These are phyloP conservation scores for Diaporthe vaccinii DNA, from an alignment of 2,329 filamentous ascomycete species.

Conservation along the genomic window DNA sequence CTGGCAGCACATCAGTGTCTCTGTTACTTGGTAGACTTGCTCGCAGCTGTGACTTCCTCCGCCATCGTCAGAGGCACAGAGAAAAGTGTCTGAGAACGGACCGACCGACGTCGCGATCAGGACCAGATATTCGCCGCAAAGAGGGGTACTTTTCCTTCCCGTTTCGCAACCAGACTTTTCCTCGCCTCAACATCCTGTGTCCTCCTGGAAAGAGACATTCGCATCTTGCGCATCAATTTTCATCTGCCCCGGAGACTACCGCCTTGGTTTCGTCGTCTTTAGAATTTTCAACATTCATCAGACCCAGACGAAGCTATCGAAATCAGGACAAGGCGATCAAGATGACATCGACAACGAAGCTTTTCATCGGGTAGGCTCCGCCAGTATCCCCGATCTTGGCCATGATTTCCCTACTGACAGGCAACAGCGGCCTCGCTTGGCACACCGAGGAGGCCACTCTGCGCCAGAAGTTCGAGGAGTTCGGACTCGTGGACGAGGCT, in stretches of 20 bases:
- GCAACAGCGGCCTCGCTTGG: slow-evolving; percentile 91
- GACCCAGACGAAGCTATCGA: slow-evolving; percentile 28
- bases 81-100: background rate
- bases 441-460: slow-evolving; percentile 93
- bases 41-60: background rate
- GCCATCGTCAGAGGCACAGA: background rate
- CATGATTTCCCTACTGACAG: slow-evolving; percentile 41
- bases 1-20: slow-evolving; percentile 17
- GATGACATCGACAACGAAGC: slow-evolving; percentile 80
- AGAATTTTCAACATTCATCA: slow-evolving; percentile 36
- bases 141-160: slow-evolving; percentile 35
- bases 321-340: slow-evolving; percentile 50
- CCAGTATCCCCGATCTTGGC: background rate
- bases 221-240: slow-evolving; percentile 8
- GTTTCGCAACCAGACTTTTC: slow-evolving; percentile 22
- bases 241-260: background rate
- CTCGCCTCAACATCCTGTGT: slow-evolving; percentile 7
- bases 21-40: slow-evolving; percentile 8
- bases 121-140: slow-evolving; percentile 25
- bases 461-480: slow-evolving; percentile 92
- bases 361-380: slow-evolving; percentile 87
- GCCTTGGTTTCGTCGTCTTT: slow-evolving; percentile 6
- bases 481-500: slow-evolving; percentile 92
- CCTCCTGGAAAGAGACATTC: background rate
- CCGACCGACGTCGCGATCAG: slow-evolving; percentile 1